Conservation (phyloP, 1,284 basidiomycete genomes). For the Papiliotrema nemorosa region DNA sequence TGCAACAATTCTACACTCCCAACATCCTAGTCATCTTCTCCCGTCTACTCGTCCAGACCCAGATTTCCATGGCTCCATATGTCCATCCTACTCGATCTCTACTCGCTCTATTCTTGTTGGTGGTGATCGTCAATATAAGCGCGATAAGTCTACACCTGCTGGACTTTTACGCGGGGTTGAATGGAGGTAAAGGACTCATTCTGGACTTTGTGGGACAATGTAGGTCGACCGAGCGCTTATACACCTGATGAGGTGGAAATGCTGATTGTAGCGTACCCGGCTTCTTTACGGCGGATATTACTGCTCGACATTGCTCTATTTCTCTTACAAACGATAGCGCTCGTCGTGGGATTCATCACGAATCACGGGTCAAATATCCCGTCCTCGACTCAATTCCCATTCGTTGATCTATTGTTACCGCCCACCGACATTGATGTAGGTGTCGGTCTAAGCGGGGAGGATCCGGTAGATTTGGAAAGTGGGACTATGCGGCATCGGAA, state of each 20-base stretch:
- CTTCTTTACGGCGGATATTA: constrained; percentile 33
- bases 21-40: constrained; percentile 37
- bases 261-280: constrained; percentile 23
- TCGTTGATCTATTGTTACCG: constrained; percentile 39
- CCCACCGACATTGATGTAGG: constrained; percentile 6
- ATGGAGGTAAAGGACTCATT: constrained; percentile 34
- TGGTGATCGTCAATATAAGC: constrained; percentile 28
- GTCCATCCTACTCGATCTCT: constrained; percentile 38
- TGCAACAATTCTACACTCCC: constrained; percentile 44
- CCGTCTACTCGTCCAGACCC: constrained; percentile 34
- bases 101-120: constrained; percentile 25
- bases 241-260: neutral
- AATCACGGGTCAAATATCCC: constrained; percentile 22
- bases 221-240: constrained; percentile 12
- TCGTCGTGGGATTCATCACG: constrained; percentile 36
- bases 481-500: constrained; percentile 10
- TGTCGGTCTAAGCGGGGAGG: constrained; percentile 1
- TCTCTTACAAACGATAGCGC: constrained; percentile 32
- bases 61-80: constrained; percentile 34
- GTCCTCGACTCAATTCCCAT: constrained; percentile 26
- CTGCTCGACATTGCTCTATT: constrained; percentile 38
- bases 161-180: constrained; percentile 30
- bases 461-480: constrained; percentile 16
- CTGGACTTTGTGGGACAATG: constrained; percentile 47
- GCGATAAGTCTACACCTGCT: constrained; percentile 36